Evolutionary conservation across 805 yeast genomes (phyloP).

Genomic region (Metschnikowia lochheadii): DNA sequence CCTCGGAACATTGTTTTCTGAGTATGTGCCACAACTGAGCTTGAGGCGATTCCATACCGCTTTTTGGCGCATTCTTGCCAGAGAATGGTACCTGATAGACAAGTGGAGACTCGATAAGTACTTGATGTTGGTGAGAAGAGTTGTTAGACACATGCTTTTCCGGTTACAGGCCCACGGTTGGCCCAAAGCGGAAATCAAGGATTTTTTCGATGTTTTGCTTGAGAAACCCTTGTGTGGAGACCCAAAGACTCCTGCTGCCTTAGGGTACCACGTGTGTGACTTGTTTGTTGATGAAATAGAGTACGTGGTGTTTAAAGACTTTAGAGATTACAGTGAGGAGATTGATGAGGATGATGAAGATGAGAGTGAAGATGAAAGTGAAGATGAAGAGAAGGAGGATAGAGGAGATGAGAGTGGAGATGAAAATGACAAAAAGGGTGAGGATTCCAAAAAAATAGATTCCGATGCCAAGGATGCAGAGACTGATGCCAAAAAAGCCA

Average conservation of each 20-base stretch:
- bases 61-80: conserved; percentile 73
- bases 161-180: conserved; percentile 53
- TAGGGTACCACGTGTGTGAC: conserved; percentile 83
- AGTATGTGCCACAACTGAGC: conserved; percentile 38
- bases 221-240: conserved; percentile 56
- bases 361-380: conserved; percentile 1
- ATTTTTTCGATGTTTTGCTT: conserved; percentile 42
- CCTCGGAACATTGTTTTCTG: conserved; percentile 55
- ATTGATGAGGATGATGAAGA: conserved; percentile 27
- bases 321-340: conserved; percentile 38
- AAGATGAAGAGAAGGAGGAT: conserved; percentile 7
- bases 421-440: conserved; percentile 12
- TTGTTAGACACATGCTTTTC: conserved; percentile 58
- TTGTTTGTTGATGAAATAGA: conserved; percentile 82
- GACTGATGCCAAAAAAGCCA: conserved; percentile 22
- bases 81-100: conserved; percentile 84
- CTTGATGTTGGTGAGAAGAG: conserved; percentile 74
- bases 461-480: conserved; percentile 17
- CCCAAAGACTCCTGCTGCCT: conserved; percentile 59
- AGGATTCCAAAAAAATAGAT: conserved; percentile 23
- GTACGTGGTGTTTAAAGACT: conserved; percentile 49
- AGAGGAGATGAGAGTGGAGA: conserved; percentile 35
- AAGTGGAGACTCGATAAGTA: conserved; percentile 86
- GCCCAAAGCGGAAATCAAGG: conserved; percentile 40
- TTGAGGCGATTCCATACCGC: conserved; percentile 57